phyloP scores from a whole-genome alignment of 2,329 filamentous ascomycete species.

The Botryotinia convoluta region DNA sequence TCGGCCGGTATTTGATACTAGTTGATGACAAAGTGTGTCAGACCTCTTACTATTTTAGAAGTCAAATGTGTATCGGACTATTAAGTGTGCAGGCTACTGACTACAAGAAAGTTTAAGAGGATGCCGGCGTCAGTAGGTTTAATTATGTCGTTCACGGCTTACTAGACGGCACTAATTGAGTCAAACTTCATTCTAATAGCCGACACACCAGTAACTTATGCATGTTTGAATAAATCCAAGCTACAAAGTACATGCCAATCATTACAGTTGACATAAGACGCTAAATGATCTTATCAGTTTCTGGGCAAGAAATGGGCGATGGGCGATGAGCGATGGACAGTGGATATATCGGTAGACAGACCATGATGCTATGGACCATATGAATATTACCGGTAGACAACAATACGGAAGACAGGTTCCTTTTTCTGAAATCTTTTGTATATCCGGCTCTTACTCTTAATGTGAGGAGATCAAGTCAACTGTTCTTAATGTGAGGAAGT shows the following conservation, averaged over 20 bases:
- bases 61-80: not conserved
- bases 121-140: not conserved
- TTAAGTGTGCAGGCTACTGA: not conserved
- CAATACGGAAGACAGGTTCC: not conserved
- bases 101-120: not conserved
- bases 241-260: not conserved
- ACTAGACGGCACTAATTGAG: not conserved
- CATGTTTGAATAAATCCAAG: not conserved
- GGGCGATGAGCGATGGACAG: not conserved
- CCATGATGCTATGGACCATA: not conserved
- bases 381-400: not conserved
- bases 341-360: not conserved
- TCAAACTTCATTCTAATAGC: constrained; percentile 16
- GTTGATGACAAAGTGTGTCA: not conserved
- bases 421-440: not conserved
- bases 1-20: not conserved
- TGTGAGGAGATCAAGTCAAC: not conserved
- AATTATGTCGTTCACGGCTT: not conserved
- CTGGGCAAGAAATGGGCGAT: not conserved
- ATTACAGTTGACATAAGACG: not conserved
- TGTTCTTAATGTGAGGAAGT: not conserved
- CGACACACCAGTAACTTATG: not conserved
- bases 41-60: not conserved
- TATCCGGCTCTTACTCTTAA: not conserved
- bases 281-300: not conserved